Percentiles rank a stretch among this genome's conserved stretches.
Conservation (phyloP, 2,329 filamentous ascomycete species). For the Fusarium liriodendri region DNA sequence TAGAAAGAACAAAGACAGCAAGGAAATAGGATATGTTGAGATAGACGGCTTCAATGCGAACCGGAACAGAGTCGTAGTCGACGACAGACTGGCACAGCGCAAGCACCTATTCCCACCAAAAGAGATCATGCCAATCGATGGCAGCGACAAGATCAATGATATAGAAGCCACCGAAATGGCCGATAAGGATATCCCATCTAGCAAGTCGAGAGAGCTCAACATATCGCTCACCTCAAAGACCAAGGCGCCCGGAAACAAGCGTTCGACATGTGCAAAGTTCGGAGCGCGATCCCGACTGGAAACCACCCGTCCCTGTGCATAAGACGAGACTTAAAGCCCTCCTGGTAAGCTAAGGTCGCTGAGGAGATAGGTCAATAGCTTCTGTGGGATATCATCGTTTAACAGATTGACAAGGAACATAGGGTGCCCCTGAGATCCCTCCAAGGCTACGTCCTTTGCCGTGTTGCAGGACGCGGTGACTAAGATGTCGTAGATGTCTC, state of each 20-base stretch:
- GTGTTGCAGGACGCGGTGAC: too few species aligned
- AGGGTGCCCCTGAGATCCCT: neutral
- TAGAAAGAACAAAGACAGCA: neutral
- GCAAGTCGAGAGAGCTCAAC: neutral
- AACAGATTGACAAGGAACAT: neutral
- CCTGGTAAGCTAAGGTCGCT: accelerated
- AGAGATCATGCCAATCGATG: neutral
- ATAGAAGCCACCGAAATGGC: neutral
- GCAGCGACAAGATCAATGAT: neutral
- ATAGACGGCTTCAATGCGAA: neutral
- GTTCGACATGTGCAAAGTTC: neutral
- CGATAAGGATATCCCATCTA: neutral
- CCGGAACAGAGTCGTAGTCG: neutral
- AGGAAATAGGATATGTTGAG: neutral
- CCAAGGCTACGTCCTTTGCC: too few species aligned
- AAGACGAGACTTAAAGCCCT: neutral
- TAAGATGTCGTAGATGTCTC: too few species aligned
- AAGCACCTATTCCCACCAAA: neutral
- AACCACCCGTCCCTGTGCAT: neutral
- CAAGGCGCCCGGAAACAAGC: neutral
- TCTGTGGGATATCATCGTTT: neutral
- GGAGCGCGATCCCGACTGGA: neutral
- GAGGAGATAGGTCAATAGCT: neutral
- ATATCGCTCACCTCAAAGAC: neutral
- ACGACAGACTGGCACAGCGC: neutral